Evolutionary conservation across 2,329 filamentous ascomycete species (phyloP), one percentile per base, ranked within the genome.

Genomic region (Cladosporium velox): DNA sequence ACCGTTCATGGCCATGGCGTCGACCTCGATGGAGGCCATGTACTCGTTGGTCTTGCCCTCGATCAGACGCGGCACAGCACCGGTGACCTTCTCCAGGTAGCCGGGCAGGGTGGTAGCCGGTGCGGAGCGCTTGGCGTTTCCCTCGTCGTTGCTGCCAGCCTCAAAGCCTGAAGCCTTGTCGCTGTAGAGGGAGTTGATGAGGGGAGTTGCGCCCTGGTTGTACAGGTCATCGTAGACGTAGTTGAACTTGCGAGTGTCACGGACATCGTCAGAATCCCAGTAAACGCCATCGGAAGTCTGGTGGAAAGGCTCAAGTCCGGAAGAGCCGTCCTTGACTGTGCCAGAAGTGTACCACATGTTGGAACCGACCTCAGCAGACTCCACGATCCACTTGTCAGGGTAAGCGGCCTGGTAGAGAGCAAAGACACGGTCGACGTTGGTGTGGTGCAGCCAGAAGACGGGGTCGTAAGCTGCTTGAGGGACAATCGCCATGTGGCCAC

Each of bases 201-300:
- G 81, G 6, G 83, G 77, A 0, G 77, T 72, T 32, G 74, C 64
- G 64, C 72, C 78, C 68, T 72, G 77, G 69, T 72, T 76, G 69
- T 75, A 78, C 15, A 88, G 85, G 70, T 94, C 91, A 0, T 87
- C 82, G 74, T 96, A 96, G 0, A 87, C 88, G 75, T 95, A 95
- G n/a, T 88, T 88, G 76, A 95, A 90, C 1, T 79, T 81, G 32
- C 83, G 81, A 11, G 85, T 86, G 52, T 85, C 81, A 32, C 89
- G 84, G 14, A 87, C 83, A 68, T 81, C 82, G 64, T 88, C 83
- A 0, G 90, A 90, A 10, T 85, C 89, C 87, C 89, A 93, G 75
- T 90, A 90, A 1, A 82, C 82, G 58, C 88, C 87, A 59, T 83
- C 79, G 1, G 77, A 73, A 64, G 85, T 82, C 54, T 83, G 79